phyloP scores from a whole-genome alignment of 2,329 filamentous ascomycete genomes.

The Microcyclospora pomicola region DNA sequence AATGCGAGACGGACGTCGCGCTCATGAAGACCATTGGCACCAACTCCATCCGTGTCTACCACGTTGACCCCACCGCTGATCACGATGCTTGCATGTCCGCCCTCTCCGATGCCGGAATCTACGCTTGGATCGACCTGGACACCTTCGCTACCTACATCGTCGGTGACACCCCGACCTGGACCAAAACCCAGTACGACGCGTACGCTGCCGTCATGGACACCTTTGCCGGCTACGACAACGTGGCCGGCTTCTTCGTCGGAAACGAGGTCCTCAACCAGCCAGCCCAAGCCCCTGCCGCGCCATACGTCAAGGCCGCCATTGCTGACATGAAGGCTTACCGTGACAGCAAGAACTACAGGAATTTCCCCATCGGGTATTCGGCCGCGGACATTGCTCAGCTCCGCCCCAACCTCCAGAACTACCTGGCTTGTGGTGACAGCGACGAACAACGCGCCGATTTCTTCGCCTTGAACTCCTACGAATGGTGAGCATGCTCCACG shows the following conservation, averaged over 20 bases:
- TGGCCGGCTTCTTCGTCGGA: slow-evolving; percentile 72
- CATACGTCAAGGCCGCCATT: slow-evolving; percentile 69
- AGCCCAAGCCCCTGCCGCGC: slow-evolving; percentile 50
- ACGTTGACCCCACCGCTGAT: slow-evolving; percentile 58
- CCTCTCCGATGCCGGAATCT: slow-evolving; percentile 69
- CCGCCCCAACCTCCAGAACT: slow-evolving; percentile 53
- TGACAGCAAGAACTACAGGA: slow-evolving; percentile 59
- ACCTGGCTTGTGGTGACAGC: slow-evolving; percentile 65
- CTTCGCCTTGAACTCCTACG: slow-evolving; percentile 61
- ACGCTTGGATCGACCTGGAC: slow-evolving; percentile 72
- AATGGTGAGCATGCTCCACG: slow-evolving; percentile 7
- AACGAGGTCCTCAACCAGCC: slow-evolving; percentile 64
- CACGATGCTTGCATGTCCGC: slow-evolving; percentile 71
- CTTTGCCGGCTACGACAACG: slow-evolving; percentile 65
- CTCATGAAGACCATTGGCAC: slow-evolving; percentile 70
- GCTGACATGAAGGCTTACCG: slow-evolving; percentile 75
- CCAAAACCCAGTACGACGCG: slow-evolving; percentile 51
- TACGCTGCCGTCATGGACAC: slow-evolving; percentile 63
- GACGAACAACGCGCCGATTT: slow-evolving; percentile 61
- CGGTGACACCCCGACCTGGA: slow-evolving; percentile 50
- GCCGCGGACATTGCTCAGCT: slow-evolving; percentile 68
- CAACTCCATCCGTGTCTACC: slow-evolving; percentile 79
- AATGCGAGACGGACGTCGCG: slow-evolving; percentile 61
- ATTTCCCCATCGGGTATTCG: slow-evolving; percentile 76
- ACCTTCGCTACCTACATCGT: slow-evolving; percentile 55